Conservation (phyloP, 805 yeast genomes). For the Lachancea cidri region DNA sequence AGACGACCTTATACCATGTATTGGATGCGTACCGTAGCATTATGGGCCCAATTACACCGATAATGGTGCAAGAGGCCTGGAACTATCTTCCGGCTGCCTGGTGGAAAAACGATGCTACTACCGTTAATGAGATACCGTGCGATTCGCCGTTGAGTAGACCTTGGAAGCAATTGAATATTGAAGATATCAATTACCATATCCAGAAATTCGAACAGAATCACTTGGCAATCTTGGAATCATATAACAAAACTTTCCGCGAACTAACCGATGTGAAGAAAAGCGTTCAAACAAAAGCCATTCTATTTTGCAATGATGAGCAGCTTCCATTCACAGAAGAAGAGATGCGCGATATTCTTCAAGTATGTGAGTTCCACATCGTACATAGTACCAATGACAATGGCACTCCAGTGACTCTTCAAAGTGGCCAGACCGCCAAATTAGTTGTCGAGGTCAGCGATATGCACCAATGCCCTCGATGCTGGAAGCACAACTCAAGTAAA, state of each 20-base stretch:
- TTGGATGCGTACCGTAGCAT: slow-evolving; percentile 59
- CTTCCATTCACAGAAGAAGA: slow-evolving; percentile 35
- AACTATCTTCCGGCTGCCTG: slow-evolving; percentile 41
- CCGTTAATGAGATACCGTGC: slow-evolving; percentile 8
- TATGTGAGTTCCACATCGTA: slow-evolving; percentile 45
- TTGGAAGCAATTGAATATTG: slow-evolving; percentile 2
- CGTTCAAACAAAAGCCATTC: slow-evolving; percentile 28
- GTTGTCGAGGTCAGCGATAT: slow-evolving; percentile 36
- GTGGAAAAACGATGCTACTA: slow-evolving; percentile 10
- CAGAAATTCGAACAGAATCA: slow-evolving; percentile 17
- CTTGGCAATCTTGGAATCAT: slow-evolving; percentile 16
- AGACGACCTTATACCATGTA: slow-evolving; percentile 59
- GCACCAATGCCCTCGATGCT: slow-evolving; percentile 87
- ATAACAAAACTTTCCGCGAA: slow-evolving; percentile 15
- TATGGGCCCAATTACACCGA: slow-evolving; percentile 77
- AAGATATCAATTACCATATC: not conserved
- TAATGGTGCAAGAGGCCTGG: slow-evolving; percentile 88
- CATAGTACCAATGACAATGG: slow-evolving; percentile 19
- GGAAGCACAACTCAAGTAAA: slow-evolving; percentile 62
- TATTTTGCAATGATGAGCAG: slow-evolving; percentile 8
- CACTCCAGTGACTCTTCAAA: slow-evolving; percentile 20
- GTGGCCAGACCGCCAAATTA: slow-evolving; percentile 29
- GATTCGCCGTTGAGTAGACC: slow-evolving; percentile 12
- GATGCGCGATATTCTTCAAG: slow-evolving; percentile 54
- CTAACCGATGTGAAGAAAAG: slow-evolving; percentile 25